Percentiles rank a stretch among this genome's conserved stretches.
Conservation (phyloP, 257 asterid species). For the Solanum chilense region DNA sequence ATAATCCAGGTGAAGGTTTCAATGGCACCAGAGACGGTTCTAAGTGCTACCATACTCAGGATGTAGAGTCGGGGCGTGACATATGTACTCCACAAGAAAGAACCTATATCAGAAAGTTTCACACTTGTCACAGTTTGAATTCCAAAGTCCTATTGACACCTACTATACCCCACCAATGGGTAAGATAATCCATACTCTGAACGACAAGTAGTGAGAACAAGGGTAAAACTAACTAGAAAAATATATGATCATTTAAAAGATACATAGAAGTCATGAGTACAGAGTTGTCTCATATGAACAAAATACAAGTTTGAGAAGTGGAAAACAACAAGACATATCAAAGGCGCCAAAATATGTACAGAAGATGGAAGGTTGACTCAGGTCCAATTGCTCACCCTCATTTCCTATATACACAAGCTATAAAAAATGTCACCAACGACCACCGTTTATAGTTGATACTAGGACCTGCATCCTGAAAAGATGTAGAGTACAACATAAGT, state of each 20-base stretch:
- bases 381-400: not conserved
- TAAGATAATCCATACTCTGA: not conserved
- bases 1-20: not conserved
- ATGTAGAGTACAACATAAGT: not conserved
- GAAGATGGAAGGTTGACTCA: not conserved
- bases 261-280: not conserved
- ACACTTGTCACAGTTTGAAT: too few relatives aligned
- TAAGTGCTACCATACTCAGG: not conserved
- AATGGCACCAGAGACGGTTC: not conserved
- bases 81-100: not conserved
- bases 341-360: not conserved
- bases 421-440: not conserved
- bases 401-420: too few relatives aligned
- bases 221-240: too few relatives aligned
- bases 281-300: too few relatives aligned
- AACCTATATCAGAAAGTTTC: not conserved
- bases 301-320: not conserved
- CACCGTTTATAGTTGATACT: not conserved
- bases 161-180: not conserved
- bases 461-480: not conserved
- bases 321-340: not conserved
- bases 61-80: not conserved
- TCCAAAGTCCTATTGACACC: not conserved
- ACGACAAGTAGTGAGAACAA: too few relatives aligned
- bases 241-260: too few relatives aligned